These are phyloP conservation scores for Cercospora sp. DNA, from an alignment of 2,329 filamentous ascomycete species.

Conservation along the genomic window DNA sequence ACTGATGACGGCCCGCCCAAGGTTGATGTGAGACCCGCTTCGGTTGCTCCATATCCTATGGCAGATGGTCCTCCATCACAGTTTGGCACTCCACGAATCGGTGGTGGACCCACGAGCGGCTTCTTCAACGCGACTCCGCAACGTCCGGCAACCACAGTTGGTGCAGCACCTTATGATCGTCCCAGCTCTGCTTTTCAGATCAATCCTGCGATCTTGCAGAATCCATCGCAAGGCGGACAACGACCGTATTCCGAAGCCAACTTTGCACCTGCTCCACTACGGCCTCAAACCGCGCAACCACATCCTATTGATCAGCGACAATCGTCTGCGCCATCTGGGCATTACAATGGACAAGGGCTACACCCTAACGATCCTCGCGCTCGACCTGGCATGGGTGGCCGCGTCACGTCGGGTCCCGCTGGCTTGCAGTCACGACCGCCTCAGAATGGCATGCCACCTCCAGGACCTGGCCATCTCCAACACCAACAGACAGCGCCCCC, in stretches of 20 bases:
- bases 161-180: conserved; percentile 54
- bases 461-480: conserved; percentile 26
- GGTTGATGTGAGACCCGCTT: conserved; percentile 46
- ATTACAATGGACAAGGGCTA: conserved; percentile 19
- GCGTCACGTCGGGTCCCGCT: conserved; percentile 39
- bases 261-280: conserved; percentile 17
- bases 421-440: conserved; percentile 22
- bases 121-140: conserved; percentile 41
- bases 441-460: conserved; percentile 15
- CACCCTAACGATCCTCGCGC: conserved; percentile 26
- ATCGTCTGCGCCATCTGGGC: conserved; percentile 20
- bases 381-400: conserved; percentile 27
- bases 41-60: conserved; percentile 69
- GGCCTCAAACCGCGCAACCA: conserved; percentile 25
- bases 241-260: conserved; percentile 25
- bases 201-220: conserved; percentile 45
- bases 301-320: conserved; percentile 28
- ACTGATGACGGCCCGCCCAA: conserved; percentile 40
- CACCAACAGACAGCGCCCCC: conserved; percentile 27
- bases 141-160: conserved; percentile 42
- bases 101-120: conserved; percentile 35
- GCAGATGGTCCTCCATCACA: conserved; percentile 59
- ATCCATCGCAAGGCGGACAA: conserved; percentile 27
- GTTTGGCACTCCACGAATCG: conserved; percentile 13
- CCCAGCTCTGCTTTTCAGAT: conserved; percentile 55